Conservation (phyloP, 2,329 filamentous ascomycete genomes). For the Pestalotiopsis sp. region DNA sequence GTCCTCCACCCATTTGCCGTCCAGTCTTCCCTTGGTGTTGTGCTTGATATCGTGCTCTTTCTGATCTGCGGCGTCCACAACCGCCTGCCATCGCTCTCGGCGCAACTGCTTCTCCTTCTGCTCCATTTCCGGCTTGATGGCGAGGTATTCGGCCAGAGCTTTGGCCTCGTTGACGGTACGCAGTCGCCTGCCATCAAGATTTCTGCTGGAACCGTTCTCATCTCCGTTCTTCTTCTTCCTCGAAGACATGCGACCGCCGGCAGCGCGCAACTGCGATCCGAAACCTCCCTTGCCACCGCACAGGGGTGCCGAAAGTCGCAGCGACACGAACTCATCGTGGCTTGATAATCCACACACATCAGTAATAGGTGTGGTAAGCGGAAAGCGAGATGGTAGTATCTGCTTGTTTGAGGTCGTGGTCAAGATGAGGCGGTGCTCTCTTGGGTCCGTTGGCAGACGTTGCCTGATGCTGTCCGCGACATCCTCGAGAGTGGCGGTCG, state of each 20-base stretch:
- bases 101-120: slow-evolving; percentile 88
- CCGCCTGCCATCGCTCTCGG: slow-evolving; percentile 81
- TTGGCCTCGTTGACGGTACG: slow-evolving; percentile 96
- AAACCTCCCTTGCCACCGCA: slow-evolving; percentile 97
- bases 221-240: slow-evolving; percentile 84
- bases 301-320: slow-evolving; percentile 78
- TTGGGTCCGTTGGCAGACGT: slow-evolving; percentile 54
- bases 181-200: slow-evolving; percentile 85
- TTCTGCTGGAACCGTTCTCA: slow-evolving; percentile 87
- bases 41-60: slow-evolving; percentile 81
- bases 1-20: slow-evolving; percentile 92
- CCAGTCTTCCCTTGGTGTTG: slow-evolving; percentile 70
- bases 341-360: slow-evolving; percentile 43
- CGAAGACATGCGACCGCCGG: slow-evolving; percentile 97
- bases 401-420: slow-evolving; percentile 81
- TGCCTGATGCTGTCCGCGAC: slow-evolving; percentile 65
- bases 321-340: slow-evolving; percentile 72
- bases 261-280: slow-evolving; percentile 93
- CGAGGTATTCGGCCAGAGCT: slow-evolving; percentile 89
- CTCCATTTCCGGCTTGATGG: slow-evolving; percentile 97
- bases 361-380: slow-evolving; percentile 58
- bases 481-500: slow-evolving; percentile 66
- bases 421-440: slow-evolving; percentile 67
- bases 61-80: slow-evolving; percentile 81
- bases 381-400: slow-evolving; percentile 53